Evolutionary conservation across 441 rosid species (phyloP), one percentile per base, ranked within the genome.

Genomic region (Theobroma grandiflorum): DNA sequence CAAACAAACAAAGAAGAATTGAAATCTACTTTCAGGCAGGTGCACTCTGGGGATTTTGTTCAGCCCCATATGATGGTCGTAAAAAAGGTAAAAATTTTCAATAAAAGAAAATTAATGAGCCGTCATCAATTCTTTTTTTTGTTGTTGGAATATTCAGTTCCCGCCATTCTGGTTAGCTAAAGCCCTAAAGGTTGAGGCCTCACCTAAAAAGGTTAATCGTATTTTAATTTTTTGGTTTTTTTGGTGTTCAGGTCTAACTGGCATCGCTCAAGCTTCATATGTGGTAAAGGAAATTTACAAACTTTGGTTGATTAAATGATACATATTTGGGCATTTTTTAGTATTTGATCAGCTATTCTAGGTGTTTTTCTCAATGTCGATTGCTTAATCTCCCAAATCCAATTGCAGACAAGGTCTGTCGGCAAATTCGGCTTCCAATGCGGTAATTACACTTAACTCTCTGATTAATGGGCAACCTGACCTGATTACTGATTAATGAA

Each of bases 41-140:
- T 80, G 94, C 90, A 45, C 85, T 91, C 38, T 91, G 95, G 89
- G 98, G 98, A 1, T 49, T 88, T 20, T 95, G 92, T 80, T 66
- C 83, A 47, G 94, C 91, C 58, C 94, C 98, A 6, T 80, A 86
- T 22, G 89, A 88, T n/a, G 94, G 95, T 80, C 86, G 93, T 83
- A 87, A 80, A 76, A 77, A 43, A 63, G 98, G 98, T 91, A 76
- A 9, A 67, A 38, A 16, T 50, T 31, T 11, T 49, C 9, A 14
- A 31, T 6, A 15, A 43, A 43, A 43, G 31, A 26, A 43, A 43
- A 43, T 43, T 43, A 43, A 43, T 5, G 47, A 43, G 47, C 7
- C 47, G 47, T 43, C 8, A 1, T 71, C 73, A 45, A 12, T 69
- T 43, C 22, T 26, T 65, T 12, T 22, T 71, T 57, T 31, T 33